Conservation (phyloP, 2,329 filamentous ascomycete genomes). For the Fonsecaea nubica region DNA sequence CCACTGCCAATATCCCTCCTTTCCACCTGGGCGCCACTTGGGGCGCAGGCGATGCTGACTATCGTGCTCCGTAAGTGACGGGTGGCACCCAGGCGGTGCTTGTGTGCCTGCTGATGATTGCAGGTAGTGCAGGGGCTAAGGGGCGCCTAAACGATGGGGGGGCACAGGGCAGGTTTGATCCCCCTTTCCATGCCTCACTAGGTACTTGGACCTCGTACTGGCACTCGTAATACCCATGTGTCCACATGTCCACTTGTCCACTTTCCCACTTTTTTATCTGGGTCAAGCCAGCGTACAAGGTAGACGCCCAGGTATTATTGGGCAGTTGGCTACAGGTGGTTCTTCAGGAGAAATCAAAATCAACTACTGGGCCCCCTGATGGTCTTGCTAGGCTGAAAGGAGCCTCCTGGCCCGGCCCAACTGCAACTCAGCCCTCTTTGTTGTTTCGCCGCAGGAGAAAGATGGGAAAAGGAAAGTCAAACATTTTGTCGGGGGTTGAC, state of each 20-base stretch:
- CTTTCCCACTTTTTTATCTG: not conserved
- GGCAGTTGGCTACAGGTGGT: too few species aligned
- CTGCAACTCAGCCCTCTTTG: not conserved
- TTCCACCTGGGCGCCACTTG: not conserved
- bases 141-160: not conserved
- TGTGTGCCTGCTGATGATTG: not conserved
- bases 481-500: too few species aligned
- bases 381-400: not conserved
- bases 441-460: not conserved
- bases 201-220: too few species aligned
- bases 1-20: conserved; percentile 1
- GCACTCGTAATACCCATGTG: not conserved
- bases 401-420: not conserved
- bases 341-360: conserved; percentile 3
- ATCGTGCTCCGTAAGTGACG: not conserved
- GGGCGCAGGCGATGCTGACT: not conserved
- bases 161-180: not conserved
- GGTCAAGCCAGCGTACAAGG: too few species aligned
- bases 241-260: not conserved
- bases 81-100: too few species aligned
- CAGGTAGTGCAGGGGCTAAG: not conserved
- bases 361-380: not conserved
- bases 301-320: not conserved
- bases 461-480: not conserved
- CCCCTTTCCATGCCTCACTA: not conserved